A percentile compares a stretch with the other conserved stretches of the same genome.
Conservation (phyloP, 2,329 filamentous ascomycete species). For the Pestalotiopsis sp. region DNA sequence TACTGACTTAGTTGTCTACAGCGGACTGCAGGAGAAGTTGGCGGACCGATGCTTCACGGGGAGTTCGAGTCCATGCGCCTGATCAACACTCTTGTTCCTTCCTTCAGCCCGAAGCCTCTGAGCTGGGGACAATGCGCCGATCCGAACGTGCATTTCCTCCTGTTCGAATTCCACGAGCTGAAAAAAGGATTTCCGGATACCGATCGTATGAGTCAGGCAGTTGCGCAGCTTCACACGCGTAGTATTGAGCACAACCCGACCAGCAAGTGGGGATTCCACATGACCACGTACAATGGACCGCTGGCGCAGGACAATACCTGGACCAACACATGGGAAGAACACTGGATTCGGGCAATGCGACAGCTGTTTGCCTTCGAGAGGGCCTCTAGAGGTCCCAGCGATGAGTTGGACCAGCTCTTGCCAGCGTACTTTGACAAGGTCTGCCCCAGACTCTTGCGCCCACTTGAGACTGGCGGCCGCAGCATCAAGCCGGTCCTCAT, state of each 20-base stretch:
- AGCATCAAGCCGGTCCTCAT: conserved; percentile 38
- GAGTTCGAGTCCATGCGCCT: not conserved
- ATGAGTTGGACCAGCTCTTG: conserved; percentile 17
- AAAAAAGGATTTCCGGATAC: not conserved
- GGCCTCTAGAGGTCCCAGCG: conserved; percentile 29
- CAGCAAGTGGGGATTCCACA: conserved; percentile 14
- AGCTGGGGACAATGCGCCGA: not conserved
- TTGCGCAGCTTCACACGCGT: not conserved
- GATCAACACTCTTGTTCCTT: not conserved
- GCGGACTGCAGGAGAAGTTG: not conserved
- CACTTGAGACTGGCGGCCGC: conserved; percentile 38
- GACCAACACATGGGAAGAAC: conserved; percentile 13
- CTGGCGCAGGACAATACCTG: conserved; percentile 7
- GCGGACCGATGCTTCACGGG: not conserved
- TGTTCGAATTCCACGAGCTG: not conserved
- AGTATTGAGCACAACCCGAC: conserved; percentile 26
- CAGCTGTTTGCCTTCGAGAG: not conserved
- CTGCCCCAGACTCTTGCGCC: conserved; percentile 39
- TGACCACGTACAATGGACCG: conserved; percentile 4
- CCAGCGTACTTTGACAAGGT: conserved; percentile 32
- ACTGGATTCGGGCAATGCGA: not conserved
- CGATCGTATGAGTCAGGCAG: not conserved
- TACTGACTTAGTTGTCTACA: not conserved
- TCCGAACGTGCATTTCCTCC: not conserved
- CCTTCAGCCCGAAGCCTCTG: not conserved